Conservation (phyloP, 805 yeast species). For the Saccharomyces mikatae region DNA sequence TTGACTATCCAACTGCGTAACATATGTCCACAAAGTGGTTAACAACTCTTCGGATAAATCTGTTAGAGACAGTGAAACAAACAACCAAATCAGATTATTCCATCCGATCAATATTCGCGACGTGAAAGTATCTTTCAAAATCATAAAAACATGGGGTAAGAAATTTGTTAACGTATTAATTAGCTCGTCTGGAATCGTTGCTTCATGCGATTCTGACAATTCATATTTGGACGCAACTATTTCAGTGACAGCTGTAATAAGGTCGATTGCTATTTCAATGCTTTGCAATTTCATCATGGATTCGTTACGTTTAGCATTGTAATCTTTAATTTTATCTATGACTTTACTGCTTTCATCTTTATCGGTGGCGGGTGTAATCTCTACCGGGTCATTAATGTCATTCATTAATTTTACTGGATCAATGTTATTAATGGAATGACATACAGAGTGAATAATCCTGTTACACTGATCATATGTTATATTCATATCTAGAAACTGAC, state of each 20-base stretch:
- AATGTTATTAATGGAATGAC: slow-evolving; percentile 25
- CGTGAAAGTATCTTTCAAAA: slow-evolving; percentile 41
- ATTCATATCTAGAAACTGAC: slow-evolving; percentile 32
- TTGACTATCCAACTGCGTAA: slow-evolving; percentile 6
- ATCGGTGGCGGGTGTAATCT: slow-evolving; percentile 3
- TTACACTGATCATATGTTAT: slow-evolving; percentile 16
- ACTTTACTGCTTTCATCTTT: slow-evolving; percentile 16
- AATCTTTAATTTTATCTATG: slow-evolving; percentile 28
- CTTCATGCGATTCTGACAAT: not conserved
- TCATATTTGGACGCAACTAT: slow-evolving; percentile 32
- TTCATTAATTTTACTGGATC: slow-evolving; percentile 29
- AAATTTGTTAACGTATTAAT: slow-evolving; percentile 12
- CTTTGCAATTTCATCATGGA: slow-evolving; percentile 52
- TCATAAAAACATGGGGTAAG: slow-evolving; percentile 33
- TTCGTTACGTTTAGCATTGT: slow-evolving; percentile 34
- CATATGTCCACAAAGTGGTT: slow-evolving; percentile 13
- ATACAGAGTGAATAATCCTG: slow-evolving; percentile 19
- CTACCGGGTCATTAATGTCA: slow-evolving; percentile 4
- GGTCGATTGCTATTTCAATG: slow-evolving; percentile 64
- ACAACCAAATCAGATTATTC: slow-evolving; percentile 61
- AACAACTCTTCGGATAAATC: slow-evolving; percentile 12
- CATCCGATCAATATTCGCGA: slow-evolving; percentile 55
- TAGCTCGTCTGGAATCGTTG: slow-evolving; percentile 8
- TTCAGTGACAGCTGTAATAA: slow-evolving; percentile 70
- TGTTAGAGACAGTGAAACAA: slow-evolving; percentile 10